phyloP scores from a whole-genome alignment of 129 eudicot genomes.

The Glebionis coronaria region DNA sequence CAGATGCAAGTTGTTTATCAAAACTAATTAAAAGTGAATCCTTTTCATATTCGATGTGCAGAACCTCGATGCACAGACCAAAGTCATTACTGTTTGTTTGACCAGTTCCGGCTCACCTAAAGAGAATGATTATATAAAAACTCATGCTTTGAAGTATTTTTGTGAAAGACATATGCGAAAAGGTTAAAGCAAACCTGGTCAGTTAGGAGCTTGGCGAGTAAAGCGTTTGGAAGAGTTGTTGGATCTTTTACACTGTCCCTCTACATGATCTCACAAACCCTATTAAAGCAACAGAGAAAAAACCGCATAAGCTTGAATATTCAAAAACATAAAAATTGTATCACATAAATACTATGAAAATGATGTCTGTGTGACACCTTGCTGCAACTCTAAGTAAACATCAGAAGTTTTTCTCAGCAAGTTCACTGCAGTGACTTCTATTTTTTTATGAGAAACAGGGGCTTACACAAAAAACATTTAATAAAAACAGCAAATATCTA shows the following conservation, averaged over 20 bases:
- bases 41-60: too few species aligned
- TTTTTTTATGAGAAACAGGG: conserved; percentile 29
- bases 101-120: conserved; percentile 88
- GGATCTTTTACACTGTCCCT: too few species aligned
- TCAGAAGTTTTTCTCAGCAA: conserved; percentile 74
- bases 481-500: too few species aligned
- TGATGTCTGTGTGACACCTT: too few species aligned
- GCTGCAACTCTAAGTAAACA: conserved; percentile 85
- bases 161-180: background rate
- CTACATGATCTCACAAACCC: conserved; percentile 81
- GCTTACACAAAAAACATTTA: conserved; percentile 12
- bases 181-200: conserved; percentile 61
- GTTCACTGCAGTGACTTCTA: conserved; percentile 89
- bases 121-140: background rate
- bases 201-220: conserved; percentile 62
- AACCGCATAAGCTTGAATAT: background rate
- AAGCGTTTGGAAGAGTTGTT: conserved; percentile 62
- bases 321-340: too few species aligned
- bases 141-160: too few species aligned
- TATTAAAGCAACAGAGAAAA: conserved; percentile 13
- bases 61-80: too few species aligned
- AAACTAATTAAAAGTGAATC: too few species aligned
- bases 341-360: too few species aligned
- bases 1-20: too few species aligned
- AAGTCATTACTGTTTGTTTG: conserved; percentile 98